Conservation (phyloP, 75 land plant genomes). For the Ceratopteris richardii region DNA sequence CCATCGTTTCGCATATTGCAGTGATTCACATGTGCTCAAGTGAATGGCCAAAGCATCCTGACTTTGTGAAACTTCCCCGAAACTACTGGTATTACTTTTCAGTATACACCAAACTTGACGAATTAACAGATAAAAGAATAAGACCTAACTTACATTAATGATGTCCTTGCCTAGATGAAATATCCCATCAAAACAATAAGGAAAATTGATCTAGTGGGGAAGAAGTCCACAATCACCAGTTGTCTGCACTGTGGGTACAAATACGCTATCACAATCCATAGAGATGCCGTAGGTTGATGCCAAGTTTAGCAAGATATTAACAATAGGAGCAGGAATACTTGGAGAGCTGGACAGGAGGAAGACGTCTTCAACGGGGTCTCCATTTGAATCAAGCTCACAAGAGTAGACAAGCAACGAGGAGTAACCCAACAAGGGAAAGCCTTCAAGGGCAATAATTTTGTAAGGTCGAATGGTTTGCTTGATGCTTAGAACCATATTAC, state of each 20-base stretch:
- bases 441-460: slow-evolving; percentile 18
- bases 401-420: slow-evolving; percentile 10
- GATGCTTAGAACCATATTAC: slow-evolving; percentile 7
- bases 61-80: no score
- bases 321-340: not conserved
- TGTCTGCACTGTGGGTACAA: slow-evolving; percentile 8
- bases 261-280: slow-evolving; percentile 11
- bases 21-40: no score
- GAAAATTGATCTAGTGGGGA: no score
- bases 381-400: slow-evolving; percentile 6
- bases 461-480: slow-evolving; percentile 3
- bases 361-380: not conserved
- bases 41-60: no score
- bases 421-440: slow-evolving; percentile 4
- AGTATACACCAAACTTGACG: no score
- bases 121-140: no score
- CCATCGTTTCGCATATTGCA: no score
- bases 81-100: no score
- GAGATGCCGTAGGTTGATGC: slow-evolving; percentile 4
- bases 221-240: no score
- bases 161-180: no score
- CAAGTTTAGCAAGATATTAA: not conserved
- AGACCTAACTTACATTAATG: no score
- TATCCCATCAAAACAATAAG: no score
- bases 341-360: slow-evolving; percentile 8